Conservation (phyloP, 2,329 filamentous ascomycete species). For the Ophiosphaerella narmari region DNA sequence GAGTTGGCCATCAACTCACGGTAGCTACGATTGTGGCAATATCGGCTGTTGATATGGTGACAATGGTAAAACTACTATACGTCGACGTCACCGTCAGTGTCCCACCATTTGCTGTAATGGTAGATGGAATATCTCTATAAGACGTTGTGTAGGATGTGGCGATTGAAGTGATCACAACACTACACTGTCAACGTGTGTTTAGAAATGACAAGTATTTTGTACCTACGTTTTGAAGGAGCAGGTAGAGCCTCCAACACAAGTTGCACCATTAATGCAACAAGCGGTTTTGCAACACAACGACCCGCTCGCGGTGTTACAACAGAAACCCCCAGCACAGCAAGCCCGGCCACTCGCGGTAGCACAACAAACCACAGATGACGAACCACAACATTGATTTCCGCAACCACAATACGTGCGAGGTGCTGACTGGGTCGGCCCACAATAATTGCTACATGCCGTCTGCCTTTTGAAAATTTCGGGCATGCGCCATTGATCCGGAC, state of each 20-base stretch:
- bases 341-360: not conserved
- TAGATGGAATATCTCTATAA: not conserved
- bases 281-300: not conserved
- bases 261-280: not conserved
- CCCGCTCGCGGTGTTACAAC: not conserved
- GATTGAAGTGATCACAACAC: not conserved
- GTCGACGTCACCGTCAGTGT: not conserved
- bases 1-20: not conserved
- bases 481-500: not conserved
- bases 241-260: not conserved
- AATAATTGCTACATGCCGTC: not conserved
- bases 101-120: not conserved
- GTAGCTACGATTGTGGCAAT: not conserved
- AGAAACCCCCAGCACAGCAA: not conserved
- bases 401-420: not conserved
- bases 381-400: not conserved
- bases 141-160: not conserved
- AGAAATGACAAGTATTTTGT: not conserved
- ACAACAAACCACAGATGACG: not conserved
- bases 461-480: conserved; percentile 1
- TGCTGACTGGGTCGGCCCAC: not conserved
- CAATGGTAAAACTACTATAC: not conserved
- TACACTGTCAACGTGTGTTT: not conserved
- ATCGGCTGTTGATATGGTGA: not conserved
- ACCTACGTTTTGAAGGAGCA: not conserved